A percentile compares a stretch with the other conserved stretches of the same genome.
Evolutionary conservation across 176 grass and related monocot genomes (phyloP).

Genomic region (Saccharum officinarum): DNA sequence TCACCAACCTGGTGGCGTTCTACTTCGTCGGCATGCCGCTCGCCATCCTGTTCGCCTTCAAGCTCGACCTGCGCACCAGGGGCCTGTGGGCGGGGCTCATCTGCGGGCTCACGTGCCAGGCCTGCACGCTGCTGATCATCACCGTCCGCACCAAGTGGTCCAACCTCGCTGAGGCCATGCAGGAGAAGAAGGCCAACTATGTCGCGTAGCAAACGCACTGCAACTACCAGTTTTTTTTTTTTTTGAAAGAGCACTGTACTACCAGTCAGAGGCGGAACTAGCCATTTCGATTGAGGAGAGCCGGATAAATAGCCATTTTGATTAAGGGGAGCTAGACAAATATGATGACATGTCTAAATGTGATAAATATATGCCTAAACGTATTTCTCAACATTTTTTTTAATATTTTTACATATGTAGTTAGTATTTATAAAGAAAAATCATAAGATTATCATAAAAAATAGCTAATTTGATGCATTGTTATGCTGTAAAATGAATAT

Average conservation of each 20-base stretch:
- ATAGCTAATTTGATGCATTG: too few relatives aligned
- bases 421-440: too few relatives aligned
- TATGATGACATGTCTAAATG: too few relatives aligned
- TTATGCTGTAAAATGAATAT: too few relatives aligned
- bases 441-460: too few relatives aligned
- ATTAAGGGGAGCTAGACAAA: too few relatives aligned
- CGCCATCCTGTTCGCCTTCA: constrained; percentile 71
- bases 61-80: constrained; percentile 53
- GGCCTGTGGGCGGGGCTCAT: constrained; percentile 79
- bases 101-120: constrained; percentile 67
- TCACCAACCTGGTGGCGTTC: constrained; percentile 91
- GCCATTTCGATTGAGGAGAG: too few relatives aligned
- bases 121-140: constrained; percentile 55
- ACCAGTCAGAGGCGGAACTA: not conserved
- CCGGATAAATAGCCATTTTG: too few relatives aligned
- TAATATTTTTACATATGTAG: too few relatives aligned
- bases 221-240: not conserved
- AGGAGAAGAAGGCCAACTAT: constrained; percentile 37
- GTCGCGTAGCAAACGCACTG: not conserved
- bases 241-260: not conserved
- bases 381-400: too few relatives aligned
- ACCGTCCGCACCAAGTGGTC: constrained; percentile 67
- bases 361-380: too few relatives aligned
- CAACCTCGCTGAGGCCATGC: constrained; percentile 39
- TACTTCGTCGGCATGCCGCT: constrained; percentile 84